These are phyloP conservation scores for Xylariaceae sp. DNA, from an alignment of 2,329 filamentous ascomycete species.

Conservation along the genomic window DNA sequence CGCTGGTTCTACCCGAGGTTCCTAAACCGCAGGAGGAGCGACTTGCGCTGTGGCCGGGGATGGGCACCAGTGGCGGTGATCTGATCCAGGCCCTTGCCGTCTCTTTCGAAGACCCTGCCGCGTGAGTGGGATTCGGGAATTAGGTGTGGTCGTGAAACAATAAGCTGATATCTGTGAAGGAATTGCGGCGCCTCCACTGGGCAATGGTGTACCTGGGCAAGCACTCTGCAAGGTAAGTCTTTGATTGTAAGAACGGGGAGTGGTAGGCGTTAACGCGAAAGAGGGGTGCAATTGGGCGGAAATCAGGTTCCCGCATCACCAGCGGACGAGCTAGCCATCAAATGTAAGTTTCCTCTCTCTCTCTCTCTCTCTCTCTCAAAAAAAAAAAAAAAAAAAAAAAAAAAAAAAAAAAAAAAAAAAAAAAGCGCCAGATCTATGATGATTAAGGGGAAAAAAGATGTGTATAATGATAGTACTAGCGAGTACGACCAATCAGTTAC, in stretches of 20 bases:
- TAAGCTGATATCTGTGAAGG: slow-evolving; percentile 6
- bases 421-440: neutral
- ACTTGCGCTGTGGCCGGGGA: slow-evolving; percentile 39
- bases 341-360: slow-evolving; percentile 26
- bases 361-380: too few species aligned
- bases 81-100: slow-evolving; percentile 39
- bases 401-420: too few species aligned
- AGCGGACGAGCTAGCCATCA: slow-evolving; percentile 33
- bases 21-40: slow-evolving; percentile 33
- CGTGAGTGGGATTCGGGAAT: slow-evolving; percentile 24
- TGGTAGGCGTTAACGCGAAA: neutral
- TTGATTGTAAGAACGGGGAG: neutral
- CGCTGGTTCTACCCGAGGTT: slow-evolving; percentile 33
- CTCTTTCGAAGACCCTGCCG: slow-evolving; percentile 32
- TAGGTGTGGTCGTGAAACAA: slow-evolving; percentile 3
- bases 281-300: slow-evolving; percentile 33
- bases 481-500: slow-evolving; percentile 37
- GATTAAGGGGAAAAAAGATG: slow-evolving; percentile 22
- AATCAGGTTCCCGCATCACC: slow-evolving; percentile 32
- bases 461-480: slow-evolving; percentile 36
- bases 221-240: slow-evolving; percentile 30
- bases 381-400: too few species aligned
- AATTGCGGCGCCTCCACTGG: slow-evolving; percentile 36
- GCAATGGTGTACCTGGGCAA: slow-evolving; percentile 40
- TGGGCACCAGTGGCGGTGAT: slow-evolving; percentile 38